Conservation (phyloP, 495 filamentous ascomycete species). For the Parmelia sp. region DNA sequence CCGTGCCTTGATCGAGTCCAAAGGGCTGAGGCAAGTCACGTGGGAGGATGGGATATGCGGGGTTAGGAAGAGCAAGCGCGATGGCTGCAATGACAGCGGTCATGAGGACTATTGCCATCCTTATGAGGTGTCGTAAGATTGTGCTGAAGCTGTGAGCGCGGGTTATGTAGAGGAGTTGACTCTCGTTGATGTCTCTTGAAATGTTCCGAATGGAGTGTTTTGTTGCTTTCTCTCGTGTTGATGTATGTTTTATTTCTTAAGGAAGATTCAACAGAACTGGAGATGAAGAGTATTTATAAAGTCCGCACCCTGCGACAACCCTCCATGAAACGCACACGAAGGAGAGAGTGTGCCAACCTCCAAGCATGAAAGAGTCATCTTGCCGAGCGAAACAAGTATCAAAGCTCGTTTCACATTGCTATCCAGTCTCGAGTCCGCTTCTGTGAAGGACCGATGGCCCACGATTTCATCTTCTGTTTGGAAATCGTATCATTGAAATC, state of each 20-base stretch:
- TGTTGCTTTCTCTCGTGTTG: background rate
- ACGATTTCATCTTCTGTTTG: background rate
- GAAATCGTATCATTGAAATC: background rate
- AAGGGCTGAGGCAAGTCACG: background rate
- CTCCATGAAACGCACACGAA: background rate
- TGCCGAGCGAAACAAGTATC: background rate
- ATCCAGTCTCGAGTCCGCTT: background rate
- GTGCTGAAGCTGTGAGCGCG: background rate
- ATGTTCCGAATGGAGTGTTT: background rate
- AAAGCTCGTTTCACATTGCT: background rate
- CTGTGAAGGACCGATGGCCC: background rate
- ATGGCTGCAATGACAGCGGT: background rate
- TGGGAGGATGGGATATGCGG: background rate
- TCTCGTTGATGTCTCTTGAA: no score
- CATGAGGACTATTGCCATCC: background rate
- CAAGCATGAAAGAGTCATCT: background rate
- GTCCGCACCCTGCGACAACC: background rate
- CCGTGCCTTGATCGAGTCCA: background rate
- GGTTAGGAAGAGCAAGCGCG: background rate
- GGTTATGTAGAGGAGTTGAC: no score
- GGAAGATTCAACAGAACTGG: background rate
- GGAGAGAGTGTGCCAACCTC: background rate
- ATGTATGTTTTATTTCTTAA: background rate
- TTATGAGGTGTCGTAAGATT: background rate
- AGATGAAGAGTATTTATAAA: background rate